Evolutionary conservation across 139 green algal species (phyloP).

Genomic region (Nannochloris sp.): DNA sequence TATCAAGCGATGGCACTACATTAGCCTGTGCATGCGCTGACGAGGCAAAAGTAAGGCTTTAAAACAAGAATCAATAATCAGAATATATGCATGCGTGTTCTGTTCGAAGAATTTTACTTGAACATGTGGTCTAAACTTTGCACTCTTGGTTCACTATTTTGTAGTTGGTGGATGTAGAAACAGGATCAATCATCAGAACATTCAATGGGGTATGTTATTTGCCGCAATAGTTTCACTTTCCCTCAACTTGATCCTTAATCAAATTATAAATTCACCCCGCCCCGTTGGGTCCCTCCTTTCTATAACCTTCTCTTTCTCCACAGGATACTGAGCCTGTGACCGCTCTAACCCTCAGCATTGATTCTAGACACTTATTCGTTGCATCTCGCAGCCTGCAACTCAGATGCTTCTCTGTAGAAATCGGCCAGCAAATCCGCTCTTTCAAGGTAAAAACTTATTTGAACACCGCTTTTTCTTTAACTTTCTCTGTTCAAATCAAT

Average conservation of each 20-base stretch:
- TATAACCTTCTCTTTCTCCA: neutral
- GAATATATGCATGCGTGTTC: neutral
- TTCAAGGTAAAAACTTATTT: slow-evolving; percentile 46
- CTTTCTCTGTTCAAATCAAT: neutral
- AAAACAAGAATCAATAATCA: neutral
- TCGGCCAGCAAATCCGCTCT: slow-evolving; percentile 27
- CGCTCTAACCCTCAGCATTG: slow-evolving; percentile 63
- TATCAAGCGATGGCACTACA: slow-evolving; percentile 52
- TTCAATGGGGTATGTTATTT: slow-evolving; percentile 51
- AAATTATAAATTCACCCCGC: too few species aligned
- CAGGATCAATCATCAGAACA: slow-evolving; percentile 46
- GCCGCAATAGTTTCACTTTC: neutral
- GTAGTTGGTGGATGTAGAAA: slow-evolving; percentile 62
- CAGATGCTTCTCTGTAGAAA: slow-evolving; percentile 55
- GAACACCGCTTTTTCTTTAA: neutral
- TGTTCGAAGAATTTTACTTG: too few species aligned
- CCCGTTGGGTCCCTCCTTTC: neutral
- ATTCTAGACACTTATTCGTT: slow-evolving; percentile 58
- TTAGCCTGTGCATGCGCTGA: slow-evolving; percentile 76
- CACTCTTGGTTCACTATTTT: neutral
- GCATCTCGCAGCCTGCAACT: slow-evolving; percentile 71
- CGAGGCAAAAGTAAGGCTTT: slow-evolving; percentile 71
- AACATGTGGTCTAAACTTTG: neutral
- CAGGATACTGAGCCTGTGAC: slow-evolving; percentile 87
- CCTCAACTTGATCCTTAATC: neutral